phyloP scores from a whole-genome alignment of 169 alveolate species.

The Eimeria falciformis region DNA sequence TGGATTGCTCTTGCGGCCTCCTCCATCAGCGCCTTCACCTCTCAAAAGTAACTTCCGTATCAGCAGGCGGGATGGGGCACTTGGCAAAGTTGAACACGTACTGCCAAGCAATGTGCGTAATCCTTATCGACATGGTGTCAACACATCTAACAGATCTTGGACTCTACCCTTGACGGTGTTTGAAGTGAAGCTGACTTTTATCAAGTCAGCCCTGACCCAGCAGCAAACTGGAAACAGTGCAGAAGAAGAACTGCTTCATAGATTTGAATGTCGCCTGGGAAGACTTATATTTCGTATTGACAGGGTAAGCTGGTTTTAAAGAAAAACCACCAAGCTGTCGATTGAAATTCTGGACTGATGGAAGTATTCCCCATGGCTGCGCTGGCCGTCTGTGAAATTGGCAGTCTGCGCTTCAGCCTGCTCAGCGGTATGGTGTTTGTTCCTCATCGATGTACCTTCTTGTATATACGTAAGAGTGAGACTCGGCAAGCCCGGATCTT shows the following conservation, averaged over 20 bases:
- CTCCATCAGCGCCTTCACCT: conserved; percentile 36
- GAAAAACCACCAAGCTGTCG: too few relatives aligned
- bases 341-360: too few relatives aligned
- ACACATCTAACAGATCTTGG: not conserved
- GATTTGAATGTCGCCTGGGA: not conserved
- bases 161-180: not conserved
- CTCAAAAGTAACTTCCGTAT: not conserved
- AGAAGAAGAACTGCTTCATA: not conserved
- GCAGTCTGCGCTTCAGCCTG: too few relatives aligned
- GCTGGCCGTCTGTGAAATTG: too few relatives aligned
- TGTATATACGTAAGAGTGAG: too few relatives aligned
- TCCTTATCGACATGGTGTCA: not conserved
- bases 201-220: not conserved
- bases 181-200: not conserved
- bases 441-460: too few relatives aligned
- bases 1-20: conserved; percentile 19
- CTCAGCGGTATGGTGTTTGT: too few relatives aligned
- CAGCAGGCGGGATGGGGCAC: not conserved
- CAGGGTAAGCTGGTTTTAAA: not conserved
- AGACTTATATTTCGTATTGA: not conserved
- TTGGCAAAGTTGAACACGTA: not conserved
- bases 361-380: too few relatives aligned
- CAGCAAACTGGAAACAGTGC: not conserved
- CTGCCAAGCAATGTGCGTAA: not conserved
- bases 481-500: too few relatives aligned